Evolutionary conservation across 2,329 filamentous ascomycete genomes (phyloP).

Genomic region (Fusarium haematococcum): DNA sequence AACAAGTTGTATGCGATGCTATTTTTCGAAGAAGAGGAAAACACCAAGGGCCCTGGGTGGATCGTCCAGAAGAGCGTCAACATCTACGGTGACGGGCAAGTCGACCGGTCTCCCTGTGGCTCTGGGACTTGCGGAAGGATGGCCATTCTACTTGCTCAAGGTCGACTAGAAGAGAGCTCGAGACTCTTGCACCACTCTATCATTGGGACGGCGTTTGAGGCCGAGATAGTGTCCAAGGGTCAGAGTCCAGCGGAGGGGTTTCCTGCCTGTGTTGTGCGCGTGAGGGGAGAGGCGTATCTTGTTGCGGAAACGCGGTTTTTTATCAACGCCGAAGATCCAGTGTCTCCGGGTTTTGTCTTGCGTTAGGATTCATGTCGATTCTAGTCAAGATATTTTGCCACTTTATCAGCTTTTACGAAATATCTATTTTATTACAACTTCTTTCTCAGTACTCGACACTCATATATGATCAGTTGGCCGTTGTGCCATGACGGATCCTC

Average conservation of each 20-base stretch:
- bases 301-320: neutral
- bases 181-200: neutral
- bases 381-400: neutral
- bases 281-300: neutral
- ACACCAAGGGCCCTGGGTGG: neutral
- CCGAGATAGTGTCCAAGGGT: neutral
- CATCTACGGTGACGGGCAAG: neutral
- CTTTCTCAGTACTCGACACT: neutral
- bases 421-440: neutral
- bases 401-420: neutral
- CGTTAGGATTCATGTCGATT: neutral
- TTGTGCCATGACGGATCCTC: neutral
- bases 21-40: neutral
- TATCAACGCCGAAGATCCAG: neutral
- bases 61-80: neutral
- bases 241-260: neutral
- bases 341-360: neutral
- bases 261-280: neutral
- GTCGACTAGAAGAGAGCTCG: neutral
- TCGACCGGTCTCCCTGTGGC: neutral
- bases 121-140: neutral
- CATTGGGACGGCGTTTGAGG: neutral
- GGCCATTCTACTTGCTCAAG: neutral
- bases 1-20: neutral
- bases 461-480: neutral